These are phyloP conservation scores for Colletotrichum lini DNA, from an alignment of 2,329 filamentous ascomycete genomes.

Conservation along the genomic window DNA sequence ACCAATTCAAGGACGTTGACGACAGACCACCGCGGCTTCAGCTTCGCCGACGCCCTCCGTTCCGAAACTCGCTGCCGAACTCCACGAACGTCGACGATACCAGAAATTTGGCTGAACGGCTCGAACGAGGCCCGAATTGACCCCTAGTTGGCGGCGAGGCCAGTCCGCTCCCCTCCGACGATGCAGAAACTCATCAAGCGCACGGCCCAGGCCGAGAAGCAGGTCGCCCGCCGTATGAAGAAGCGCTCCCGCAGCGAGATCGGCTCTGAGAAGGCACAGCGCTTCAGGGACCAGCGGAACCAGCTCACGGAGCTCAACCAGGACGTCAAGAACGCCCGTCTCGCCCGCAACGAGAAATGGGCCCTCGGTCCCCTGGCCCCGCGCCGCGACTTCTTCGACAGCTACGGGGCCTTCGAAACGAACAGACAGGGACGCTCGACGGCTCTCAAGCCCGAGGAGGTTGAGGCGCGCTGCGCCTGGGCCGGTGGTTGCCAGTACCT, in stretches of 20 bases:
- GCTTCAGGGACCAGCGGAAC: constrained; percentile 51
- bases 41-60: constrained; percentile 10
- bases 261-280: constrained; percentile 49
- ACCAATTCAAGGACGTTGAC: constrained; percentile 33
- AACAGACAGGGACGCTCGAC: constrained; percentile 55
- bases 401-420: constrained; percentile 65
- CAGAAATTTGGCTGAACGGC: background rate
- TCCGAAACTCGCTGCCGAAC: constrained; percentile 22
- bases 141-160: constrained; percentile 19
- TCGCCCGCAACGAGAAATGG: constrained; percentile 81
- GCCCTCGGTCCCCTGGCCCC: constrained; percentile 83
- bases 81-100: constrained; percentile 8
- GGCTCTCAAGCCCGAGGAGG: constrained; percentile 51
- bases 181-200: constrained; percentile 83
- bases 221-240: constrained; percentile 66
- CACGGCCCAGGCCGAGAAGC: constrained; percentile 76
- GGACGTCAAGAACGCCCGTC: constrained; percentile 52
- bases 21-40: constrained; percentile 35
- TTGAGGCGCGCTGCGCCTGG: constrained; percentile 65
- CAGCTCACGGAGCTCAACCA: constrained; percentile 53
- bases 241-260: constrained; percentile 54
- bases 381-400: constrained; percentile 77
- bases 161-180: constrained; percentile 40
- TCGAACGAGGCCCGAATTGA: constrained; percentile 2
- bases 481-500: constrained; percentile 70